Evolutionary conservation across 2,329 filamentous ascomycete genomes (phyloP), one percentile per base, ranked within the genome.

Genomic region (Claviceps citrina): DNA sequence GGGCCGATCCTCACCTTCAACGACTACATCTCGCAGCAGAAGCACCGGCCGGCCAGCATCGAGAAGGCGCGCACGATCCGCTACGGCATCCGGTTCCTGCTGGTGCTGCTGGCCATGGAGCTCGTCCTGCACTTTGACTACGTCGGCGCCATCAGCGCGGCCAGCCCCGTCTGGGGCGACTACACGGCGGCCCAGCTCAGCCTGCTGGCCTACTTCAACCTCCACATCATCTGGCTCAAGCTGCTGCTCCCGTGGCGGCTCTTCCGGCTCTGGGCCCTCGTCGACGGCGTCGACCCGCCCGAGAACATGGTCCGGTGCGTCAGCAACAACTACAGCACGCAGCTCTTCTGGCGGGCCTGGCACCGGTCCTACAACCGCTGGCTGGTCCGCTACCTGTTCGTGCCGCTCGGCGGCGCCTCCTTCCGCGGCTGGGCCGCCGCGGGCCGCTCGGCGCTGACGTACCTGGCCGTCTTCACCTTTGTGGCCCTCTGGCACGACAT

Each of bases 291-390:
- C 49, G 91, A 98, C 54, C 85, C 91, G 0, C 89, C 91, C 0
- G 91, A 98, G 63, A 98, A 98, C 64, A 95, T 98, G 85, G 75
- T 95, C 40, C 83, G 91, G 49, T 98, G 93, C 61, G 85, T 95
- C 62, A 87, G 79, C 54, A 78, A 98, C 65, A 96, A 96, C 59
- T 95, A 87, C 65, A 87, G 81, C 47, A 81, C 85, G 0, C 71
- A 87, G 31, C 78, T 80, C 16, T 98, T 98, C 64, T 98, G 91
- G 91, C 83, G 91, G 46, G 79, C 78, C 25, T 98, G 93, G 93
- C 91, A 98, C 62, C 79, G 87, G 39, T 85, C 78, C 47, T 96
- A 84, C 67, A 96, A 96, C 63, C 81, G 86, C 49, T 98, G 87
- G 86, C 73, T 91, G 42, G 71, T 96, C 38, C 78, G 91, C 19